Evolutionary conservation across 2,329 filamentous ascomycete species (phyloP).

Genomic region (Parastagonospora avenae): DNA sequence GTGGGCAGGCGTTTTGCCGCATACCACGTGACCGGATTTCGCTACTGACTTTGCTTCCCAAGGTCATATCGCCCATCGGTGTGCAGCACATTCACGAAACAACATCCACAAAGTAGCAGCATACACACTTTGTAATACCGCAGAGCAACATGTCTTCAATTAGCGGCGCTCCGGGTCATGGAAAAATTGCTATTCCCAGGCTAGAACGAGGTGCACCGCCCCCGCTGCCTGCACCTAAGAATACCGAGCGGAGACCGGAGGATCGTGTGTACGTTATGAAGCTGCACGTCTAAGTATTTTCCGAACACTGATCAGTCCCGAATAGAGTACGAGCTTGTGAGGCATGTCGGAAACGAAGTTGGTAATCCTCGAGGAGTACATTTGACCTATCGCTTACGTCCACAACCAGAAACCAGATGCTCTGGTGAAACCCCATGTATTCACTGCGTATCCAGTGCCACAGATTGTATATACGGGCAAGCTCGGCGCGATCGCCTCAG

Average conservation of each 20-base stretch:
- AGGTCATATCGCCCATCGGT: too few relatives aligned
- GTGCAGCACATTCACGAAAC: too few relatives aligned
- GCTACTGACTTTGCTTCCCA: too few relatives aligned
- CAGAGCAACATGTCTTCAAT: neutral
- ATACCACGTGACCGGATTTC: too few relatives aligned
- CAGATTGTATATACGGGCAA: conserved; percentile 28
- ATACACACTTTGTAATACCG: neutral
- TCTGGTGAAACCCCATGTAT: conserved; percentile 29
- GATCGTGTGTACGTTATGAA: conserved; percentile 22
- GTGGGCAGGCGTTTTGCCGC: too few relatives aligned
- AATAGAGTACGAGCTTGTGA: conserved; percentile 27
- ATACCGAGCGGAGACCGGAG: conserved; percentile 12
- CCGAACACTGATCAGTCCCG: neutral
- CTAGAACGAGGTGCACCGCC: conserved; percentile 8
- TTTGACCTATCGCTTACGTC: neutral
- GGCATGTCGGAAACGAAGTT: conserved; percentile 30
- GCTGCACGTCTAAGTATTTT: neutral
- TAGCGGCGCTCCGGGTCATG: neutral
- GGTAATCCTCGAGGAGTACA: neutral
- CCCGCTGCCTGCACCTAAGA: conserved; percentile 6
- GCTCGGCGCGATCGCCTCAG: conserved; percentile 29
- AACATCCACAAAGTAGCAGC: too few relatives aligned
- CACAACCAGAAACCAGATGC: conserved; percentile 27
- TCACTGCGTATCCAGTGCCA: conserved; percentile 15
- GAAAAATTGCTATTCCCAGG: conserved; percentile 22